Conservation (phyloP, 257 asterid genomes). For the Scutellaria minor region DNA sequence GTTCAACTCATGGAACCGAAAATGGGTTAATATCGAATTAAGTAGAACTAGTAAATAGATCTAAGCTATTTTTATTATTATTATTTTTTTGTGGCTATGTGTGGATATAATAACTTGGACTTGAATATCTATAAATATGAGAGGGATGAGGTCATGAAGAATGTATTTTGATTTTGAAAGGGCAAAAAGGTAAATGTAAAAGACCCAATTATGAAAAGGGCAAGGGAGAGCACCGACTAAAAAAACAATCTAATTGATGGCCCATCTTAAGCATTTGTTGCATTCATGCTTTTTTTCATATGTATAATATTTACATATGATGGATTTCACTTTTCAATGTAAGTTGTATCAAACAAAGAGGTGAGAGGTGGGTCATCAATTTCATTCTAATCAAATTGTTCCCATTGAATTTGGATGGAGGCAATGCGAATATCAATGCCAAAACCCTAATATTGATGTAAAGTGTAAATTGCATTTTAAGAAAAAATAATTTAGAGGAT, state of each 20-base stretch:
- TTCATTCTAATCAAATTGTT: conserved; percentile 25
- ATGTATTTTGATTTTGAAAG: background rate
- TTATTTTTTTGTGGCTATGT: too few relatives aligned
- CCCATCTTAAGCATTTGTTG: conserved; percentile 32
- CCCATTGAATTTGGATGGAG: conserved; percentile 32
- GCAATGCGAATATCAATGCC: background rate
- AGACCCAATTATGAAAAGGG: too few relatives aligned
- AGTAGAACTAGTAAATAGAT: too few relatives aligned
- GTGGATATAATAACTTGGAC: too few relatives aligned
- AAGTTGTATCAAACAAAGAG: background rate
- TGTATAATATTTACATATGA: background rate
- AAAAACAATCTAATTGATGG: conserved; percentile 27
- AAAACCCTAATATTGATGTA: background rate
- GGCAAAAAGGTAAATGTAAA: background rate
- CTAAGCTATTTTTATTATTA: too few relatives aligned
- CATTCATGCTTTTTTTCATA: conserved; percentile 11
- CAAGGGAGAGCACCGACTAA: conserved; percentile 17
- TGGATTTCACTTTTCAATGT: conserved; percentile 23
- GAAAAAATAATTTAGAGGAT: too few relatives aligned
- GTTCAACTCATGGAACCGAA: too few relatives aligned
- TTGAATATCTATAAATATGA: too few relatives aligned
- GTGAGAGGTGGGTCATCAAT: conserved; percentile 18
- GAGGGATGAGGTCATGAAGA: too few relatives aligned
- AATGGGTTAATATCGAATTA: too few relatives aligned
- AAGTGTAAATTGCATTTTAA: background rate